These are phyloP conservation scores for Candida pseudoglaebosa DNA, from an alignment of 805 yeast species.

Conservation along the genomic window DNA sequence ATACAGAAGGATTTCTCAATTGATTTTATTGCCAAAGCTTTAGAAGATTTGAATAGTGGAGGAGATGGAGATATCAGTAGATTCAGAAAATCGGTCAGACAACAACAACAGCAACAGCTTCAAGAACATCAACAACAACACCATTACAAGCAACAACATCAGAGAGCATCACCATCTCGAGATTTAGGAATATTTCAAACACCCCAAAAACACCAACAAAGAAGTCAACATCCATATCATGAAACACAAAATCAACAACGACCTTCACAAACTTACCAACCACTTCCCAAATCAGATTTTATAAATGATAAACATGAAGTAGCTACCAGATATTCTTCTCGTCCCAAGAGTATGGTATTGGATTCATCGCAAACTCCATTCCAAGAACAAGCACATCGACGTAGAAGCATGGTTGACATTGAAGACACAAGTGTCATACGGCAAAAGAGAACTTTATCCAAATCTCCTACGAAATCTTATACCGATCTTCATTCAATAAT, in stretches of 20 bases:
- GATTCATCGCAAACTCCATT: background rate
- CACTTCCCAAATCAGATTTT: constrained; percentile 22
- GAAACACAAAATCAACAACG: background rate
- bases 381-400: constrained; percentile 1
- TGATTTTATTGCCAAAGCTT: constrained; percentile 43
- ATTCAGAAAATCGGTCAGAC: constrained; percentile 36
- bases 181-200: background rate
- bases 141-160: constrained; percentile 11
- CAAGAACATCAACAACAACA: constrained; percentile 9
- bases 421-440: background rate
- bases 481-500: constrained; percentile 28
- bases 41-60: constrained; percentile 42
- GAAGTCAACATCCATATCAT: background rate
- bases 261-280: background rate
- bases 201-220: background rate
- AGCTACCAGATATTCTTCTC: constrained; percentile 34
- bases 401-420: constrained; percentile 2
- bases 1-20: constrained; percentile 41
- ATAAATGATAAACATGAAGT: constrained; percentile 34
- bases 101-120: constrained; percentile 8
- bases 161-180: background rate
- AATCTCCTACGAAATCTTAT: constrained; percentile 32
- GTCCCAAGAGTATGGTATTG: constrained; percentile 1
- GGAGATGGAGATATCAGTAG: constrained; percentile 42
- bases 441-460: constrained; percentile 23